phyloP scores from a whole-genome alignment of 2,329 filamentous ascomycete genomes.

The Fusarium keratoplasticum region DNA sequence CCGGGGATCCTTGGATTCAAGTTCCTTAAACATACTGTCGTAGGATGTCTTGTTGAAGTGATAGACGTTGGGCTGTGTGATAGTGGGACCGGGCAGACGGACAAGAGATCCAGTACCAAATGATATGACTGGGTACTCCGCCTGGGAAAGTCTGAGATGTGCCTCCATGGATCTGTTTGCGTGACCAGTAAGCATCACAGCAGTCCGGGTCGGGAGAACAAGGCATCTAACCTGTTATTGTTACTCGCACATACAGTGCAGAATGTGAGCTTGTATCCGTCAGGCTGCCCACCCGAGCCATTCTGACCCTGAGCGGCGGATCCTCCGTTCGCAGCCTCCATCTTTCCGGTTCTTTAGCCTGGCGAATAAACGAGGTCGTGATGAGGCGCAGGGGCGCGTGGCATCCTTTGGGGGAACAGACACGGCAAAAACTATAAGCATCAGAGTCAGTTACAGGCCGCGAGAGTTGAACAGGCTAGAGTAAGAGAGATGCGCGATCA shows the following conservation, averaged over 20 bases:
- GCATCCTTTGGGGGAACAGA: slow-evolving; percentile 37
- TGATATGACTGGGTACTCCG: slow-evolving; percentile 94
- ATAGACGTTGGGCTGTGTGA: slow-evolving; percentile 96
- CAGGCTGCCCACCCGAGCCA: slow-evolving; percentile 61
- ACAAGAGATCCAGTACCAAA: slow-evolving; percentile 97
- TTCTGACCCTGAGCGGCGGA: slow-evolving; percentile 51
- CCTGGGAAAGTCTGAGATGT: slow-evolving; percentile 89
- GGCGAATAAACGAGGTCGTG: slow-evolving; percentile 30
- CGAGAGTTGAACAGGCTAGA: not conserved
- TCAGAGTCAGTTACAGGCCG: slow-evolving; percentile 18
- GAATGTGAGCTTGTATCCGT: slow-evolving; percentile 90
- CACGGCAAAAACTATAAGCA: slow-evolving; percentile 17
- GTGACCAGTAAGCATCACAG: slow-evolving; percentile 4
- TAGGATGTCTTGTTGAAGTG: slow-evolving; percentile 98
- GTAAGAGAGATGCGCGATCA: slow-evolving; percentile 1
- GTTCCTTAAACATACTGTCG: slow-evolving; percentile 91
- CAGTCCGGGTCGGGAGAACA: not conserved
- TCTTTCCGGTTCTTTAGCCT: slow-evolving; percentile 39
- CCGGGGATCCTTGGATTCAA: slow-evolving; percentile 84
- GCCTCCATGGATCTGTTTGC: slow-evolving; percentile 81
- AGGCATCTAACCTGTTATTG: slow-evolving; percentile 81
- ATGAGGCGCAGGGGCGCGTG: slow-evolving; percentile 17
- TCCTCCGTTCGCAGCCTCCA: slow-evolving; percentile 59
- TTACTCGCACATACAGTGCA: slow-evolving; percentile 99
- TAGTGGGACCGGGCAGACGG: slow-evolving; percentile 89